phyloP scores from a whole-genome alignment of 805 yeast genomes.

The Barnettozyma pratensis region DNA sequence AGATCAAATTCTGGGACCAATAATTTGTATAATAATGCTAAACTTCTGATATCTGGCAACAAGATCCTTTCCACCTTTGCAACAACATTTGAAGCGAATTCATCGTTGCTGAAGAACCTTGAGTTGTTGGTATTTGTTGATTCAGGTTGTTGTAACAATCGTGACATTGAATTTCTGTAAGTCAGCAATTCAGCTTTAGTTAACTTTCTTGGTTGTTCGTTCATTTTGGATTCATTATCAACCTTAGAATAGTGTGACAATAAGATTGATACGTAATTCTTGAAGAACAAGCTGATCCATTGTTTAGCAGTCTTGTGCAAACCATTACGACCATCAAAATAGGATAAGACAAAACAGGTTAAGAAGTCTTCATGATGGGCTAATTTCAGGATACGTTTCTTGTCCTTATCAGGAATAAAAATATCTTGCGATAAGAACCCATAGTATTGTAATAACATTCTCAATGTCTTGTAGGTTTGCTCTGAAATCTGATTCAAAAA shows the following conservation, averaged over 20 bases:
- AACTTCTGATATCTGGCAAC: conserved; percentile 16
- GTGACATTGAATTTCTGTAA: background rate
- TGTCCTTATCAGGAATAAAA: background rate
- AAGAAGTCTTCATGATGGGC: background rate
- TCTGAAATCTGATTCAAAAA: conserved; percentile 31
- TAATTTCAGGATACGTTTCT: background rate
- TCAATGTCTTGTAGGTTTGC: conserved; percentile 34
- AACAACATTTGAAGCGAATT: conserved; percentile 5
- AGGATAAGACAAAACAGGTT: background rate
- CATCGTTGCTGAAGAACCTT: conserved; percentile 5
- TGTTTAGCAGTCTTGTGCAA: background rate
- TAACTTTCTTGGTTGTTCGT: background rate
- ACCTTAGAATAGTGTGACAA: background rate
- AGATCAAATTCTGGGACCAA: conserved; percentile 14
- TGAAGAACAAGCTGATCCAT: conserved; percentile 2
- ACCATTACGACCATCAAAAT: background rate
- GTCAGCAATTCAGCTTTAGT: background rate
- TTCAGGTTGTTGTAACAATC: background rate
- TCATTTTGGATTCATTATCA: background rate
- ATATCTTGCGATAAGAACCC: background rate
- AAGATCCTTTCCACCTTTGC: conserved; percentile 7
- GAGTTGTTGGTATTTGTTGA: background rate
- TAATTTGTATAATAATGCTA: conserved; percentile 20
- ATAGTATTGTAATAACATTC: conserved; percentile 22
- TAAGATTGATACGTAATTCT: background rate